Evolutionary conservation across 768 basidiomycete genomes (phyloP), one percentile per base, ranked within the genome.

Genomic region (Dioszegia crocea): DNA sequence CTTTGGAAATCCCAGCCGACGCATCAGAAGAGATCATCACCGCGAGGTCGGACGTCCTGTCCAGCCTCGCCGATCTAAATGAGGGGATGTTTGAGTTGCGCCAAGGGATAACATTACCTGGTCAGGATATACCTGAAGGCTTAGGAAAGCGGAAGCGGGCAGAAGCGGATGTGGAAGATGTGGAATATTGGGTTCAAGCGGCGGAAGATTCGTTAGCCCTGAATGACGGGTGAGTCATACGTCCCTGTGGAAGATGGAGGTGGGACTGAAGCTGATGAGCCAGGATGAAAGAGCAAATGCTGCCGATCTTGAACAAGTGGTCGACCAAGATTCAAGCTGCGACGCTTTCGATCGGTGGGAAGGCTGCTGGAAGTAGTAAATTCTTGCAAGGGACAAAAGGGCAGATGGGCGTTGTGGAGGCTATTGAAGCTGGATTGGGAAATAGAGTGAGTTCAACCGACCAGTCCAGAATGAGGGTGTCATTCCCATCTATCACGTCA

Each of bases 301-400:
- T 91, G 41, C 84, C 85, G 60, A 92, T 89, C 1, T 82, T 99
- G 24, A 80, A 83, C 38, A 98, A 98, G 77, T 99, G 96, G 96
- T 96, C 91, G 10, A 82, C 86, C 24, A 99, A 98, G 79, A 88
- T 98, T 38, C 89, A 92, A 69, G 89, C 93, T 0, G 92, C 96
- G 4, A 84, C 91, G 1, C 86, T 91, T 11, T 85, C 86, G 6
- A 52, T 76, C 12, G 67, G 85, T 82, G 41, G 84, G 83, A 12
- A 87, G 84, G 55, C 67, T 27, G 65, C 65, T 6, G 64, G 83
- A 84, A n/a, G 83, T 80, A 78, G 80, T 80, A 71, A 79, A 59
- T 80, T 81, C 80, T 26, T 68, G 3, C 68, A 70, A 48, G 39
- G 84, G 82, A 72, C 81, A 78, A 67, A 65, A 17, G 61, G 55